phyloP scores from a whole-genome alignment of 345 rosid species.

The Carallia brachiata region DNA sequence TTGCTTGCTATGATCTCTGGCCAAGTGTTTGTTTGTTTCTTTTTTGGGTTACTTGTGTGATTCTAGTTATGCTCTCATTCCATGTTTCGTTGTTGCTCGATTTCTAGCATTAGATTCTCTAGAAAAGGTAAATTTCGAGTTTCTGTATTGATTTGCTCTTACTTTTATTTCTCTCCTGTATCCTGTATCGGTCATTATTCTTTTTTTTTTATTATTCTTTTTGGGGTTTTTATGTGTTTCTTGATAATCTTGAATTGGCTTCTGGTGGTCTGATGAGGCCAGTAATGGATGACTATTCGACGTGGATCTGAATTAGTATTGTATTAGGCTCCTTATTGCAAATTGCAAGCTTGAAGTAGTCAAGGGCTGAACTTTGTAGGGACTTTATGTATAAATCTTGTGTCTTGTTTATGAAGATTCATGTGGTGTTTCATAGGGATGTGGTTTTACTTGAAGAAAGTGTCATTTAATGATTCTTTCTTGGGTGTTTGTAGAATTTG shows the following conservation, averaged over 20 bases:
- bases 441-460: not conserved
- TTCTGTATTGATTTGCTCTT: not conserved
- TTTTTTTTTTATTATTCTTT: no score
- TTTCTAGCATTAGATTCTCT: not conserved
- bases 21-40: not conserved
- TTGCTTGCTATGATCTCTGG: not conserved
- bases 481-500: constrained; percentile 31
- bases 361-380: not conserved
- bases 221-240: no score
- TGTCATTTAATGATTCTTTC: constrained; percentile 16
- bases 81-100: not conserved
- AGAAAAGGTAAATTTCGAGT: not conserved
- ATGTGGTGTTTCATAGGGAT: not conserved
- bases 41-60: not conserved
- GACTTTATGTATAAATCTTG: not conserved
- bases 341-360: not conserved
- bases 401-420: not conserved
- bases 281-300: not conserved
- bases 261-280: not conserved
- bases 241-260: no score
- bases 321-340: not conserved
- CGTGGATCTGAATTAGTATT: not conserved
- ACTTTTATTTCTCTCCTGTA: not conserved
- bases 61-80: not conserved
- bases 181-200: no score